A percentile compares a stretch with the other conserved stretches of the same genome.
These are phyloP conservation scores for Oryza meridionalis DNA, from an alignment of 176 grass and related monocot genomes.

Conservation along the genomic window DNA sequence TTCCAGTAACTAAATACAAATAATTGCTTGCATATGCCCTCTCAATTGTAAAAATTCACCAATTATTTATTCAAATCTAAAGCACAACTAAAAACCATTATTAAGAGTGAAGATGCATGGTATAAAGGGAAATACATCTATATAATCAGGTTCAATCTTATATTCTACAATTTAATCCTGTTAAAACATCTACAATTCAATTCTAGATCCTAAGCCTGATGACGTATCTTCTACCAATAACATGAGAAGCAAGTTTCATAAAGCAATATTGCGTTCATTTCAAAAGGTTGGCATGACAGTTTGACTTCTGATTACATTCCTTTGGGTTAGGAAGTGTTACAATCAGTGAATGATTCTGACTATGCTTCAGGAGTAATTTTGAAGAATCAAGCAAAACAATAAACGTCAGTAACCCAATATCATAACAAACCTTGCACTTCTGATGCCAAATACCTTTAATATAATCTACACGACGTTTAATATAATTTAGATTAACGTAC, in stretches of 20 bases:
- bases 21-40: not conserved
- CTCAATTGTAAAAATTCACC: not conserved
- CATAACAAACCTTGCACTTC: constrained; percentile 1
- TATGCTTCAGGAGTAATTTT: not conserved
- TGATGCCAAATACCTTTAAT: constrained; percentile 25
- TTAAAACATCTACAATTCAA: not conserved
- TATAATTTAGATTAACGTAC: constrained; percentile 40
- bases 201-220: not conserved
- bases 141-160: not conserved
- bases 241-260: constrained; percentile 17
- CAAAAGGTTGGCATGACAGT: constrained; percentile 5
- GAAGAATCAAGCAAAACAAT: constrained; percentile 20
- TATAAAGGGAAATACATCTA: not conserved
- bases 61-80: not conserved
- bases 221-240: not conserved
- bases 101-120: not conserved
- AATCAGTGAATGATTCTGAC: constrained; percentile 9
- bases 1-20: not conserved
- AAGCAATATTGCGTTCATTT: not conserved
- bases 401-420: constrained; percentile 12
- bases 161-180: not conserved
- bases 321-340: constrained; percentile 33
- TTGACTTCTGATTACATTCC: constrained; percentile 15
- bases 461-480: not conserved
- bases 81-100: not conserved